A percentile compares a stretch with the other conserved stretches of the same genome.
Conservation (phyloP, 495 filamentous ascomycete genomes). For the Hypoxylon perforatum region DNA sequence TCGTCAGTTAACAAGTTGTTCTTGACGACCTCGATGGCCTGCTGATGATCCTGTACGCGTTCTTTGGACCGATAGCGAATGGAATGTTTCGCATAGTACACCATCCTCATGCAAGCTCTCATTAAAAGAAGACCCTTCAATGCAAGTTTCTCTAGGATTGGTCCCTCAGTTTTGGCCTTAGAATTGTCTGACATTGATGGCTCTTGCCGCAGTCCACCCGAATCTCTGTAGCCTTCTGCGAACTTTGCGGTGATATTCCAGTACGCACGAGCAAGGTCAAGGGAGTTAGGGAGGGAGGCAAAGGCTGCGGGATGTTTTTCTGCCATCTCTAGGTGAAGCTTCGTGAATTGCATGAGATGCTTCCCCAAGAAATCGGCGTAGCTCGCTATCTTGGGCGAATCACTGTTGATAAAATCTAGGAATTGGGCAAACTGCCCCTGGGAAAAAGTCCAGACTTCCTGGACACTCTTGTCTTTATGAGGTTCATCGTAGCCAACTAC, state of each 20-base stretch:
- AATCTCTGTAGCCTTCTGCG: slow-evolving; percentile 73
- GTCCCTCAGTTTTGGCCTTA: slow-evolving; percentile 65
- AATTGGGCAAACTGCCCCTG: slow-evolving; percentile 78
- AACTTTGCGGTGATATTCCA: slow-evolving; percentile 83
- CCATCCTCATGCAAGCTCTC: slow-evolving; percentile 84
- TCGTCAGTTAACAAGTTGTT: slow-evolving; percentile 76
- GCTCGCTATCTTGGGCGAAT: slow-evolving; percentile 58
- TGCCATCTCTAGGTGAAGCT: slow-evolving; percentile 89
- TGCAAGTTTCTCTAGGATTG: slow-evolving; percentile 77
- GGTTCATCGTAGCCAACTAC: slow-evolving; percentile 86
- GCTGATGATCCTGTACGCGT: slow-evolving; percentile 74
- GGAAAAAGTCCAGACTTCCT: slow-evolving; percentile 78
- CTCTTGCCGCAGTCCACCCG: slow-evolving; percentile 59
- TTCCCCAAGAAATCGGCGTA: slow-evolving; percentile 73
- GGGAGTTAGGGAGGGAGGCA: slow-evolving; percentile 78
- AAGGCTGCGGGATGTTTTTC: slow-evolving; percentile 80
- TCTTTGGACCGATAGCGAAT: slow-evolving; percentile 81
- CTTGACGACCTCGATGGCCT: slow-evolving; percentile 72
- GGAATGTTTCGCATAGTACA: slow-evolving; percentile 79
- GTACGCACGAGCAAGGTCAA: slow-evolving; percentile 79
- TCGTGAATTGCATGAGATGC: slow-evolving; percentile 88
- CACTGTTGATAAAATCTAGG: slow-evolving; percentile 61
- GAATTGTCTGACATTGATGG: slow-evolving; percentile 57
- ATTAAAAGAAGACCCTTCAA: slow-evolving; percentile 84
- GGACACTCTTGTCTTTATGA: slow-evolving; percentile 77